These are phyloP conservation scores for Rehmannia glutinosa DNA, from an alignment of 257 asterid species.

Conservation along the genomic window DNA sequence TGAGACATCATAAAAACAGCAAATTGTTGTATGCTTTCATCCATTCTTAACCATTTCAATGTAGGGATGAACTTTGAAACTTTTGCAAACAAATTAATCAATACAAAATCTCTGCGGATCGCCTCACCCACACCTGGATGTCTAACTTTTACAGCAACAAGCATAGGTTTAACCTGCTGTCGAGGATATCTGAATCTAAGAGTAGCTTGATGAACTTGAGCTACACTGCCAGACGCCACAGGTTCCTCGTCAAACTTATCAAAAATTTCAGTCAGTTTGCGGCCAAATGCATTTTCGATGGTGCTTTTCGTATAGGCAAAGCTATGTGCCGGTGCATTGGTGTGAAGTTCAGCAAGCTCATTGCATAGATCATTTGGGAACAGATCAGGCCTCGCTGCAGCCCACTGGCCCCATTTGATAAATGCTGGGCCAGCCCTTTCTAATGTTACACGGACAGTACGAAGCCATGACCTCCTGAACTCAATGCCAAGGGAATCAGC, in stretches of 20 bases:
- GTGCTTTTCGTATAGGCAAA: constrained; percentile 66
- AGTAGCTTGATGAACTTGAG: constrained; percentile 82
- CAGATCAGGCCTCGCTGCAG: constrained; percentile 90
- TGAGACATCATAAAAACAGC: constrained; percentile 89
- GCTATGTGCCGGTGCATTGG: constrained; percentile 78
- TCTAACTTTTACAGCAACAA: constrained; percentile 90
- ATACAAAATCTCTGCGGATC: constrained; percentile 67
- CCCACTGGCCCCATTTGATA: constrained; percentile 98
- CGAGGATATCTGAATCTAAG: constrained; percentile 62
- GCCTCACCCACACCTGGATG: constrained; percentile 90
- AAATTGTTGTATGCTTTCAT: constrained; percentile 85
- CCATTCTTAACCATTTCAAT: constrained; percentile 80
- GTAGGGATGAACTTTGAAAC: constrained; percentile 55
- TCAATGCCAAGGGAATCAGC: constrained; percentile 61
- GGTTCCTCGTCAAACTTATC: constrained; percentile 78
- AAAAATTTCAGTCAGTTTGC: constrained; percentile 63
- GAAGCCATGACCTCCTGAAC: constrained; percentile 71
- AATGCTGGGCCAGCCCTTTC: constrained; percentile 95
- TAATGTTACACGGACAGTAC: constrained; percentile 52
- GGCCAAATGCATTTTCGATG: constrained; percentile 75
- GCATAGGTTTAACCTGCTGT: constrained; percentile 52
- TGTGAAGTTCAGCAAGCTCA: constrained; percentile 77
- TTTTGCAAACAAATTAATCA: constrained; percentile 67
- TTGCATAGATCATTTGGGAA: constrained; percentile 69
- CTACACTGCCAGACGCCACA: constrained; percentile 86